Percentiles rank a stretch among this genome's conserved stretches.
Evolutionary conservation across 2,329 filamentous ascomycete species (phyloP).

Genomic region (Xylaria sp.): DNA sequence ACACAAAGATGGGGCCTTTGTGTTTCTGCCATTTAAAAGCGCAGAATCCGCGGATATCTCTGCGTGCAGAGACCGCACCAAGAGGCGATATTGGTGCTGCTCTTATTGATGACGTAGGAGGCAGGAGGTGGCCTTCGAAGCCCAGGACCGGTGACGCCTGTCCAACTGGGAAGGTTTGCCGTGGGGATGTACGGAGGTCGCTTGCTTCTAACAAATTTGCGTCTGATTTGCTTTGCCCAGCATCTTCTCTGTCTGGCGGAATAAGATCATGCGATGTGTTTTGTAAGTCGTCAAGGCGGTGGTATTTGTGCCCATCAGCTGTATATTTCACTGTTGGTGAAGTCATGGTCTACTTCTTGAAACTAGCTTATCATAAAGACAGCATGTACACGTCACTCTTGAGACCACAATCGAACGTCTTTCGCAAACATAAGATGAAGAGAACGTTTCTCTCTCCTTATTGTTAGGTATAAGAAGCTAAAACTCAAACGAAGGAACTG

Average conservation of each 20-base stretch:
- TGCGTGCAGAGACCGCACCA: neutral
- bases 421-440: constrained; percentile 9
- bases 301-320: neutral
- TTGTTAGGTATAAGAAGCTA: neutral
- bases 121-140: constrained; percentile 26
- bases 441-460: neutral
- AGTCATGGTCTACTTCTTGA: constrained; percentile 19
- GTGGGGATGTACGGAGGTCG: constrained; percentile 54
- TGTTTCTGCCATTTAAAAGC: constrained; percentile 61
- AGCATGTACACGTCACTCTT: neutral
- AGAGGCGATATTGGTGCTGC: constrained; percentile 16
- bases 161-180: constrained; percentile 54
- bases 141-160: constrained; percentile 42
- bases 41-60: constrained; percentile 31
- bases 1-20: constrained; percentile 77
- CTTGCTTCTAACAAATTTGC: constrained; percentile 47
- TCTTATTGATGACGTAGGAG: constrained; percentile 19
- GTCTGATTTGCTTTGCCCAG: constrained; percentile 14
- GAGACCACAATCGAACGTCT: neutral
- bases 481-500: neutral
- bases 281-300: constrained; percentile 10
- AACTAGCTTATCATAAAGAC: neutral
- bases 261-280: neutral
- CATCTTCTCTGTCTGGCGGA: constrained; percentile 1
- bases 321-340: constrained; percentile 9